Evolutionary conservation across 495 filamentous ascomycete species (phyloP), one percentile per base, ranked within the genome.

Genomic region (Antarctomyces pellizariae): DNA sequence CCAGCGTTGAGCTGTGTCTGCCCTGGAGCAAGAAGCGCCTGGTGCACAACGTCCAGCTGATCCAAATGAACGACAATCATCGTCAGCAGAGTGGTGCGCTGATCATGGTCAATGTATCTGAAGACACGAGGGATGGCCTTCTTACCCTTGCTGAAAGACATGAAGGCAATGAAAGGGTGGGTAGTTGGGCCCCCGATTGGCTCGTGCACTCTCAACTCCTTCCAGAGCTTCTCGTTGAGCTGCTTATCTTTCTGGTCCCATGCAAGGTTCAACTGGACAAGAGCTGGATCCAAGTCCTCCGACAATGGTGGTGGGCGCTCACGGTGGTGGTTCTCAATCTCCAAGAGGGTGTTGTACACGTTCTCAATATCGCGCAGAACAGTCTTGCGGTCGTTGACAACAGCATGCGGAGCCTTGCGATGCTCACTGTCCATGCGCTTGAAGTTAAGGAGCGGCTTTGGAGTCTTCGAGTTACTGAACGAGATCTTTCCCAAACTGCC

Each of bases 401-500:
- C 42, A 16, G 48, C 37, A n/a, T 53, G 39, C 4, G 52, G 45
- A 7, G 46, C 32, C 15, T 54, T 53, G 28, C 50, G 57, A 26
- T 57, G 52, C n/a, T 52, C 54, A 35, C 57, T 71, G 16, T 91
- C 84, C n/a, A 62, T 52, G 10, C 82, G 75, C 54, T 93, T 93
- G 48, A 99, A 75, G 41, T 90, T 95, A 17, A 99, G 63, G 36
- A 93, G 62, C 16, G 83, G 80, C 45, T 84, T 79, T 0, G 86
- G 86, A 0, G 86, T 89, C 49, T 93, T 95, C 17, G 83, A 78
- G 42, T 99, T 99, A 54, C 84, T 90, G 56, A 95, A 99, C 0
- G 82, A 82, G 18, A 99, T 99, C 52, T 99, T 99, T 30, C 86
- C 86, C 33, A 99, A 47, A 38, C 80, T 93, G n/a, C 86, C 86